phyloP scores from a whole-genome alignment of 495 filamentous ascomycete species.

The Trichodelitschia bisporula region DNA sequence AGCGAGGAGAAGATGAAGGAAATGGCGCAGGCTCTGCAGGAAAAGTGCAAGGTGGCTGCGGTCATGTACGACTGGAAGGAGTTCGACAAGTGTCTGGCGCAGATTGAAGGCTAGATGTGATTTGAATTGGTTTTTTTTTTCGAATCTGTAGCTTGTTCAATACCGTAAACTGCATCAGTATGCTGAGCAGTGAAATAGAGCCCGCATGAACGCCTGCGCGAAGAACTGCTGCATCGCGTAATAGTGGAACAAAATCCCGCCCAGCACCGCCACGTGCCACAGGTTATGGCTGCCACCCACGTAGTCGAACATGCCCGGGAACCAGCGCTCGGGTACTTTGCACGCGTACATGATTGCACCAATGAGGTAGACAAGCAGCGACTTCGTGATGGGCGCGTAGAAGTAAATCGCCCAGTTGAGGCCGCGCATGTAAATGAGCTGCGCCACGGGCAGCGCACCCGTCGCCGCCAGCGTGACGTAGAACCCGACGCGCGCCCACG shows the following conservation, averaged over 20 bases:
- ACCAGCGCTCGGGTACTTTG: slow-evolving; percentile 83
- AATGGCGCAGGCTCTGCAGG: slow-evolving; percentile 43
- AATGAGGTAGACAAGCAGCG: slow-evolving; percentile 56
- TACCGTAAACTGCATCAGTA: too few species aligned
- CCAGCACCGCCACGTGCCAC: slow-evolving; percentile 88
- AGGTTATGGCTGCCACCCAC: slow-evolving; percentile 87
- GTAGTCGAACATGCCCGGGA: slow-evolving; percentile 81
- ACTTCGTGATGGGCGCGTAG: slow-evolving; percentile 75
- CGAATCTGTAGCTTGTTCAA: too few species aligned
- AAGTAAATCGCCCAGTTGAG: slow-evolving; percentile 51
- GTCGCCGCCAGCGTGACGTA: slow-evolving; percentile 76
- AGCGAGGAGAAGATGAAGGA: slow-evolving; percentile 42
- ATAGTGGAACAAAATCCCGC: slow-evolving; percentile 95
- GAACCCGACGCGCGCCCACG: slow-evolving; percentile 78
- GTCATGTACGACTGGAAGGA: slow-evolving; percentile 78
- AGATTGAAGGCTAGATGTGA: too few species aligned
- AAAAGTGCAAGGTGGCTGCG: slow-evolving; percentile 37
- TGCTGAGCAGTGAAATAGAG: slow-evolving; percentile 27
- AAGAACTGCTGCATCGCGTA: slow-evolving; percentile 92
- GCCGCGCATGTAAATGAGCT: slow-evolving; percentile 59
- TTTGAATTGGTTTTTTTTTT: too few species aligned
- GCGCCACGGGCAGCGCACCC: slow-evolving; percentile 68
- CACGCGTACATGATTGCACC: slow-evolving; percentile 81
- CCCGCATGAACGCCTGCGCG: slow-evolving; percentile 52
- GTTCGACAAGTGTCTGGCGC: slow-evolving; percentile 42